Base-by-base conservation (phyloP, 805 yeast species). In the Candida pini region DNA sequence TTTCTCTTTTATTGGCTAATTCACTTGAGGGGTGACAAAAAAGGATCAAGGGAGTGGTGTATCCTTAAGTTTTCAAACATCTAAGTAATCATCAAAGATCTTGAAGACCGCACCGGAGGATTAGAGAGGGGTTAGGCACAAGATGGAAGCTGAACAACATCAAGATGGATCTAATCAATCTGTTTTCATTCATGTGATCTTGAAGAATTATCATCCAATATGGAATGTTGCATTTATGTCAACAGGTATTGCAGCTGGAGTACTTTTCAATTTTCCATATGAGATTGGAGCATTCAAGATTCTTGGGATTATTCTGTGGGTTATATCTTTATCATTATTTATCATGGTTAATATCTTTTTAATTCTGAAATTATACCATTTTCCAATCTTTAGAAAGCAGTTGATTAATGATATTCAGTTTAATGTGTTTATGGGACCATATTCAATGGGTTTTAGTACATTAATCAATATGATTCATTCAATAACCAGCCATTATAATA, bases 181-280 rank as follows among this genome's bases (percentile, higher is more conserved):
- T 14, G n/a, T 41, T 6, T 39, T 44, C 28, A 29, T 20, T 26
- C 37, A 43, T 30, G 39, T 45, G 3, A 33, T 53, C 1, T 30
- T 56, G 30, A 29, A 44, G 22, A 48, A 53, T 16, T 68, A 62
- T 41, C 62, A 63, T 28, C 81, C 83, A 1, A 68, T 65, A n/a
- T 78, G 79, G 73, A 83, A 78, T 53, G 78, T 80, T 18, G 68
- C 77, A 33, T 72, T 78, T 26, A 86, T 86, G 95, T 92, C 90
- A 2, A 71, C 82, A 1, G 95, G 95, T 2, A 81, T 86, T 28
- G 62, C 81, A 3, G 61, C 83, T 1, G 56, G 71, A 21, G 58
- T 81, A 5, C 62, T 86, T 6, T 69, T 73, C 53, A 50, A 60
- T 19, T 85, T 78, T 53, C 84, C 94, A 0, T 53, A 49, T 25